Percentiles rank a stretch among this genome's conserved stretches.
These are phyloP conservation scores for Thraustotheca clavata DNA, from an alignment of 352 stramenopile species.

Conservation along the genomic window DNA sequence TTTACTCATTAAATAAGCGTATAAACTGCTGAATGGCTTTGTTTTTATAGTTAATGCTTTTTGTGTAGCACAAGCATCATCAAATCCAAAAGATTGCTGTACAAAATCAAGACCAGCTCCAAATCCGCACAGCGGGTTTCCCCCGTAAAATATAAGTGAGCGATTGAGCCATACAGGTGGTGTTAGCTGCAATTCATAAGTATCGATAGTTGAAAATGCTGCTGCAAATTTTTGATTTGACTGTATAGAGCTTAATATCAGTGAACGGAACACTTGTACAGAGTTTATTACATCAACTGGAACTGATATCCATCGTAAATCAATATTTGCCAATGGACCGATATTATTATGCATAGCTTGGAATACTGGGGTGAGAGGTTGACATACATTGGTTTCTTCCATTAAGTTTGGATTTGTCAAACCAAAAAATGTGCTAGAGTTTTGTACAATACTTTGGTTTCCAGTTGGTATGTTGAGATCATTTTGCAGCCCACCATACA, in stretches of 20 bases:
- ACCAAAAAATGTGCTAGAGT: background rate
- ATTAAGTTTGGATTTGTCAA: background rate
- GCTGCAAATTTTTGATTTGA: background rate
- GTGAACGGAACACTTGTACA: background rate
- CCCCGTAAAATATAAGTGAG: background rate
- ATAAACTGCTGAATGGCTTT: too few relatives aligned
- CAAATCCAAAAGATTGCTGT: slow-evolving; percentile 9
- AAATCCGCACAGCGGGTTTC: background rate
- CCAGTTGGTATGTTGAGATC: background rate
- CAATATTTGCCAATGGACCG: slow-evolving; percentile 4
- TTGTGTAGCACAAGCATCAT: background rate
- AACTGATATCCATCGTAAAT: background rate
- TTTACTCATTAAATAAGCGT: too few relatives aligned
- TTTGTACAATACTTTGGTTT: background rate
- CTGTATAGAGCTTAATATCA: background rate
- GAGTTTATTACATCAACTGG: background rate
- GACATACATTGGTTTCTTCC: background rate
- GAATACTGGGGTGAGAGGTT: background rate
- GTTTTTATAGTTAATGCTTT: background rate
- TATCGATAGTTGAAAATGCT: background rate
- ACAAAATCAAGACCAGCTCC: background rate
- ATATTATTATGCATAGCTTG: background rate
- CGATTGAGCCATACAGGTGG: background rate
- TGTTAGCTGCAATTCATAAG: background rate
- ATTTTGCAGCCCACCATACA: background rate